Base-by-base conservation (phyloP, 2,329 filamentous ascomycete species). In the Colletotrichum sp. region DNA sequence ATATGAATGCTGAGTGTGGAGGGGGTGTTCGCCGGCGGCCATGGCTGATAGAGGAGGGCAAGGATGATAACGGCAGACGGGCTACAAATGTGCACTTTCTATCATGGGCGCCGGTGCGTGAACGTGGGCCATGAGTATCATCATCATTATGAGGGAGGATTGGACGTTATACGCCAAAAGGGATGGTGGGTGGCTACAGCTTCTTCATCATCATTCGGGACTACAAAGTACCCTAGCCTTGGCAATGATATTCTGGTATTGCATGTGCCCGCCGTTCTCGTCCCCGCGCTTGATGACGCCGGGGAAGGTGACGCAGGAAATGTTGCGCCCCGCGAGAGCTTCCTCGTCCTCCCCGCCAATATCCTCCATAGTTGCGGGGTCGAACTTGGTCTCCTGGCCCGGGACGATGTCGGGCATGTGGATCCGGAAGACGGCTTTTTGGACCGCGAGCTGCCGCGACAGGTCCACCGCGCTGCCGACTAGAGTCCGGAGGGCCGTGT, bases 151-250 rank as follows among this genome's bases (percentile, higher is more conserved):
- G 32, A 15, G 44, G 32, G 61, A 64, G 34, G 27, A 28, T 44
- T 64, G 22, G 61, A 39, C 12, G 34, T 15, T 22, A 22, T 32
- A 32, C 59, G 12, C 19, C 19, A 11, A 32, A 61, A 7, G 57
- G 9, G 16, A 13, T 61, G 61, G 12, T 44, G 32, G 61, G n/a
- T 27, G 25, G 55, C 39, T 16, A 28, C 48, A 39, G 70, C 32
- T 39, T 19, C n/a, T 34, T 32, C 61, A 22, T 52, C 48, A 78
- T 84, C 81, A 87, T 79, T 90, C 88, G 11, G 88, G 85, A 66
- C 85, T 85, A 80, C 92, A 93, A 64, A 94, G 83, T 7, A 94
- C 92, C 79, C 89, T 90, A n/a, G 92, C 91, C 83, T 93, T 94
- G 74, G 89, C 86, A 78, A 94, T 90, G 61, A 94, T 87, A 80